phyloP scores from a whole-genome alignment of 2,329 filamentous ascomycete species.

The Magnaporthales sp. region DNA sequence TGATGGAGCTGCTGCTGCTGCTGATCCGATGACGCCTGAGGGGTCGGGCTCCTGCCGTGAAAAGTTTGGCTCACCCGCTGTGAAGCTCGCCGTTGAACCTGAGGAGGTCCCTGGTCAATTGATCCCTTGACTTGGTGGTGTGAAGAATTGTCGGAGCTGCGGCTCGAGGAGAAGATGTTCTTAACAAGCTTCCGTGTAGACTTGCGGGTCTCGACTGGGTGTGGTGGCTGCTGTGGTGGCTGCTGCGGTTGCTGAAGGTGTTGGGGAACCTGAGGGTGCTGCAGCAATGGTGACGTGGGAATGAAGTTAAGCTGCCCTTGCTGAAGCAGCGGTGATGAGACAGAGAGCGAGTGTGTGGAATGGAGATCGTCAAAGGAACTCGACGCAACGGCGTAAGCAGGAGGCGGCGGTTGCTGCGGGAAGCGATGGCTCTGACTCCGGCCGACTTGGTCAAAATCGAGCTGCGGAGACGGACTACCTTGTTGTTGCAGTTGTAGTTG shows the following conservation, averaged over 20 bases:
- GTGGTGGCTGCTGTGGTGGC: conserved; percentile 12
- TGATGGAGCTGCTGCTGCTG: conserved; percentile 12
- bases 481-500: conserved; percentile 12
- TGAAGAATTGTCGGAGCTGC: conserved; percentile 11
- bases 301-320: conserved; percentile 16
- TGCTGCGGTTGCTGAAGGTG: conserved; percentile 9
- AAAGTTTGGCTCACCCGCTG: conserved; percentile 43
- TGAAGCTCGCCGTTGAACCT: conserved; percentile 37
- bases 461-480: conserved; percentile 12
- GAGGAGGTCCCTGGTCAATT: conserved; percentile 29
- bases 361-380: conserved; percentile 33
- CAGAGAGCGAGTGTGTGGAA: conserved; percentile 16
- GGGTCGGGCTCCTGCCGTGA: conserved; percentile 31
- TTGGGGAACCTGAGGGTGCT: conserved; percentile 12
- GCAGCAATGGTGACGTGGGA: conserved; percentile 16
- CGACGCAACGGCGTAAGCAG: conserved; percentile 25
- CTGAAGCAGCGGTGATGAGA: conserved; percentile 16
- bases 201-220: conserved; percentile 32
- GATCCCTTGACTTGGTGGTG: conserved; percentile 29
- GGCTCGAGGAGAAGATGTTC: conserved; percentile 32
- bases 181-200: conserved; percentile 46
- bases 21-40: conserved; percentile 27
- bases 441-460: conserved; percentile 40
- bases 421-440: conserved; percentile 39
- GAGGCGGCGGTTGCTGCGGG: conserved; percentile 22